These are phyloP conservation scores for Echinochloa phyllopogon DNA, from an alignment of 176 grass and related monocot species.

Conservation along the genomic window DNA sequence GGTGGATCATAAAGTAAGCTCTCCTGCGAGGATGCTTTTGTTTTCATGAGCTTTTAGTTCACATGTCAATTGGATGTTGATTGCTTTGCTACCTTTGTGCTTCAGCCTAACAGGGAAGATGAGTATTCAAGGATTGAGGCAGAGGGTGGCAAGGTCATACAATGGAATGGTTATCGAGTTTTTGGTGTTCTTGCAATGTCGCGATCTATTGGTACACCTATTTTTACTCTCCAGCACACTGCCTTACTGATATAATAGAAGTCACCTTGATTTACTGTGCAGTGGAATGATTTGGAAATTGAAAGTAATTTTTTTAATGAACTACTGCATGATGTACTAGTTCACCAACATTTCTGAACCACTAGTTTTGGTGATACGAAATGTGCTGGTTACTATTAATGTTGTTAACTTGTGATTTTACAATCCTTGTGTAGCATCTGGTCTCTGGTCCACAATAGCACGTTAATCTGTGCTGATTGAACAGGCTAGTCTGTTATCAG, in stretches of 20 bases:
- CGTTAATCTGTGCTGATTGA: neutral
- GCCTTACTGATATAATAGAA: neutral
- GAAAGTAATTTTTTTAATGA: slow-evolving; percentile 2
- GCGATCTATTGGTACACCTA: slow-evolving; percentile 83
- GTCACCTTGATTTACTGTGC: slow-evolving; percentile 6
- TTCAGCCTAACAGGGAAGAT: slow-evolving; percentile 97
- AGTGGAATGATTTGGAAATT: neutral
- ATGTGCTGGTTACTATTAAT: neutral
- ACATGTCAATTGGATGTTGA: slow-evolving; percentile 45
- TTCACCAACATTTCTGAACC: slow-evolving; percentile 1
- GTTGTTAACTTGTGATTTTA: slow-evolving; percentile 13
- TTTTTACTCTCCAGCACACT: slow-evolving; percentile 22
- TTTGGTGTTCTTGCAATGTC: slow-evolving; percentile 99
- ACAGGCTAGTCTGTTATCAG: neutral
- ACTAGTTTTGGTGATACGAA: neutral
- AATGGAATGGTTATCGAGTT: slow-evolving; percentile 99
- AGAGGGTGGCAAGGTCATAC: slow-evolving; percentile 89
- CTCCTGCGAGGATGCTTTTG: neutral
- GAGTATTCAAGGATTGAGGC: slow-evolving; percentile 92
- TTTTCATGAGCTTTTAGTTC: slow-evolving; percentile 40
- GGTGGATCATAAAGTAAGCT: slow-evolving; percentile 86
- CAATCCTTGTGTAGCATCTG: neutral
- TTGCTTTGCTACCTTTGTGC: slow-evolving; percentile 24
- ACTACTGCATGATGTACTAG: slow-evolving; percentile 4
- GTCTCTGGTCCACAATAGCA: neutral